Conservation (phyloP, 148 eudicot species). For the Salicornia ramosissima region DNA sequence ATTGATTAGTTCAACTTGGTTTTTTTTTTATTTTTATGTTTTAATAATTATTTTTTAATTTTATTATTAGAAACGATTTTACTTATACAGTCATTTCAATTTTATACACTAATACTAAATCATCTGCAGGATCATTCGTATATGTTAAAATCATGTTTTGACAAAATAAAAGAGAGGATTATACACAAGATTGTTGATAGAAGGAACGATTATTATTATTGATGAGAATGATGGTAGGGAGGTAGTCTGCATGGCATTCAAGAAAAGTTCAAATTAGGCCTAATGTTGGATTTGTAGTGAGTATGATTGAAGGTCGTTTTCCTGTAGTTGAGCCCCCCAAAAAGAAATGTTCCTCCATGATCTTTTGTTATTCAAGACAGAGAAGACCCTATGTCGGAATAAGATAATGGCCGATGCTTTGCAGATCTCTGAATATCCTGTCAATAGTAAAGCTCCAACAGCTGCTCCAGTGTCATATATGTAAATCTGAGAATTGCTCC, state of each 20-base stretch:
- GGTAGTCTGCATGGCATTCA: constrained; percentile 55
- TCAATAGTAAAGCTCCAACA: not conserved
- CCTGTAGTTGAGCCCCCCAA: constrained; percentile 24
- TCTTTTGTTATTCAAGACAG: constrained; percentile 6
- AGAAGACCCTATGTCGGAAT: constrained; percentile 10
- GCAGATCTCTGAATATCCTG: constrained; percentile 10
- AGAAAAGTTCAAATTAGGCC: constrained; percentile 62
- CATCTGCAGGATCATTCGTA: too few species aligned
- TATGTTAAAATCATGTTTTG: constrained; percentile 53
- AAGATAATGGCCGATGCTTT: constrained; percentile 1
- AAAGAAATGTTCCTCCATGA: constrained; percentile 16
- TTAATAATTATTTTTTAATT: too few species aligned
- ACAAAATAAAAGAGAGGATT: constrained; percentile 41
- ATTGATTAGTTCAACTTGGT: too few species aligned
- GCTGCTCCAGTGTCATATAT: constrained; percentile 9
- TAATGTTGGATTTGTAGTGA: constrained; percentile 48
- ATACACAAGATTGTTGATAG: constrained; percentile 37
- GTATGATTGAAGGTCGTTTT: constrained; percentile 55
- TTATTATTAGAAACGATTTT: too few species aligned
- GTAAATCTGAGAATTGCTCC: not conserved
- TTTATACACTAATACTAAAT: too few species aligned
- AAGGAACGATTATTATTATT: constrained; percentile 26
- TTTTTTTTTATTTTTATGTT: too few species aligned
- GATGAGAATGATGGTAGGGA: constrained; percentile 44
- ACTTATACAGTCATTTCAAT: too few species aligned